A percentile compares a stretch with the other conserved stretches of the same genome.
phyloP scores from a whole-genome alignment of 2,329 filamentous ascomycete species.

The Magnaporthales sp. region DNA sequence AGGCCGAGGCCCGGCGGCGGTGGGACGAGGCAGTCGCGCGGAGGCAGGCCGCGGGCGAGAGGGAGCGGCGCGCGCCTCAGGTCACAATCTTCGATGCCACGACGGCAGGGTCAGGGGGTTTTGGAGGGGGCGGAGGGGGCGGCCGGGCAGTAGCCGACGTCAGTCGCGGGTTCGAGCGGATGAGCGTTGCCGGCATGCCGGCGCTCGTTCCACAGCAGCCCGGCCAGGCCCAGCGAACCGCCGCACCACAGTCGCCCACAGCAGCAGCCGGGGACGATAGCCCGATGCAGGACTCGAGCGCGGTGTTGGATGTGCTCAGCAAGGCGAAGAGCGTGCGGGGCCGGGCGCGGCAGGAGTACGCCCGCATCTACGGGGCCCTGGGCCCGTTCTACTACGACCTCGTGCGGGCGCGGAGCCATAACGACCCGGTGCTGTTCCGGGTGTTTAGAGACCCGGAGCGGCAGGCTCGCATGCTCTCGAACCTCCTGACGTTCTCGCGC shows the following conservation, averaged over 20 bases:
- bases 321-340: slow-evolving; percentile 72
- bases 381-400: slow-evolving; percentile 86
- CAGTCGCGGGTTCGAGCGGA: slow-evolving; percentile 62
- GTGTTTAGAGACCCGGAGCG: slow-evolving; percentile 82
- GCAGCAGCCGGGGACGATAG: slow-evolving; percentile 28
- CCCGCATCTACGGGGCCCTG: slow-evolving; percentile 79
- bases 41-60: slow-evolving; percentile 46
- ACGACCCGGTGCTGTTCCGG: slow-evolving; percentile 77
- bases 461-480: slow-evolving; percentile 81
- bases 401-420: slow-evolving; percentile 59
- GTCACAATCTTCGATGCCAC: slow-evolving; percentile 3
- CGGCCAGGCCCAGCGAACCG: slow-evolving; percentile 34
- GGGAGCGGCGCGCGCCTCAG: slow-evolving; percentile 9
- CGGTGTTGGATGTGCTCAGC: slow-evolving; percentile 61
- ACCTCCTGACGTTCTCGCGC: slow-evolving; percentile 67
- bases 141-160: slow-evolving; percentile 31
- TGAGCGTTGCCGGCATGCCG: slow-evolving; percentile 39
- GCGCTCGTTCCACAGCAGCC: slow-evolving; percentile 10
- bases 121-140: neutral
- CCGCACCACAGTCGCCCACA: slow-evolving; percentile 23
- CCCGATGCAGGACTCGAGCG: slow-evolving; percentile 48
- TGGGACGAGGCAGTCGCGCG: slow-evolving; percentile 64
- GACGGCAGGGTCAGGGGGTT: neutral
- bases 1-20: slow-evolving; percentile 70
- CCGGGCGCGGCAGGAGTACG: slow-evolving; percentile 81